Conservation (phyloP, 2,329 filamentous ascomycete genomes). For the Sporothrix sp. region DNA sequence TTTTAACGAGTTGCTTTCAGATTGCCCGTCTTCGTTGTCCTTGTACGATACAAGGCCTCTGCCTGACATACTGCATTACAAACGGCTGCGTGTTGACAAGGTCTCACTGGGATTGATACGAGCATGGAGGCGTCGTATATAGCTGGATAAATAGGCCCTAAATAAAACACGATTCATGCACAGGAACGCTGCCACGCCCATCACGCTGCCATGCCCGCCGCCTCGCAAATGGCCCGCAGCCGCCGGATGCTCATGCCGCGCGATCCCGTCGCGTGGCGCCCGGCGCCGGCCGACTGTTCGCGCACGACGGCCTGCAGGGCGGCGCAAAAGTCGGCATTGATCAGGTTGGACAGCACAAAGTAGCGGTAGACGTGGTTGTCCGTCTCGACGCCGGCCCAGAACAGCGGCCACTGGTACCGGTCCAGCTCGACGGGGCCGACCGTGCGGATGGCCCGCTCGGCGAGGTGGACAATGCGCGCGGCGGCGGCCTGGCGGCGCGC, state of each 20-base stretch:
- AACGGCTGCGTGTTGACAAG: too few relatives aligned
- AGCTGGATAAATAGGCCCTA: too few relatives aligned
- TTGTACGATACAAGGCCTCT: too few relatives aligned
- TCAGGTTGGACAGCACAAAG: conserved; percentile 2
- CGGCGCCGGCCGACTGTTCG: not conserved
- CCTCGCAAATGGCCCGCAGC: not conserved
- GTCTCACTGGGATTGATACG: too few relatives aligned
- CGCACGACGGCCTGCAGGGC: not conserved
- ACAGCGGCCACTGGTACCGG: conserved; percentile 10
- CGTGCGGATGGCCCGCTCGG: conserved; percentile 4
- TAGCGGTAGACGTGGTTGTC: conserved; percentile 6
- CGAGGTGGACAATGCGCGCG: not conserved
- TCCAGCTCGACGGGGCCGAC: conserved; percentile 6
- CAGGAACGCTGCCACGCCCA: too few relatives aligned
- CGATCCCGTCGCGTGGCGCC: not conserved
- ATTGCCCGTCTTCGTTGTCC: too few relatives aligned
- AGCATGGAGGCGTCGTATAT: too few relatives aligned
- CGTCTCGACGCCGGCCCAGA: conserved; percentile 10
- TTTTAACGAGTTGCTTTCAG: too few relatives aligned
- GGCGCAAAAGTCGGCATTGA: conserved; percentile 1
- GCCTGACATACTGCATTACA: too few relatives aligned
- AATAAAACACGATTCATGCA: not conserved
- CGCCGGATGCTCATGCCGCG: not conserved
- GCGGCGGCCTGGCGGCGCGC: not conserved
- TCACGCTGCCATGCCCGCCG: not conserved